Base-by-base conservation (phyloP, 805 yeast species). In the Candida parachauliodes region DNA sequence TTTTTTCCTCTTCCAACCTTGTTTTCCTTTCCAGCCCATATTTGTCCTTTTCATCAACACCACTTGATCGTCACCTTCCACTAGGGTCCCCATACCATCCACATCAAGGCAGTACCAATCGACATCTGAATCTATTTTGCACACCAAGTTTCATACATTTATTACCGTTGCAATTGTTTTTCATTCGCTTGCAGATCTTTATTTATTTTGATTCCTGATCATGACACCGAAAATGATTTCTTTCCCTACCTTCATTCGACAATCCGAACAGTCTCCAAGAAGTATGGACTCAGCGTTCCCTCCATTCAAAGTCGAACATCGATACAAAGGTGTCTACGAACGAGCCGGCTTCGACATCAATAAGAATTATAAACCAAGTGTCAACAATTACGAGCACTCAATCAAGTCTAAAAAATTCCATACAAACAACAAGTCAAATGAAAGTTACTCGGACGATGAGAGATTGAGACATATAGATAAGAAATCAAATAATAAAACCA, bases 341-440 rank as follows among this genome's bases (percentile, higher is more conserved):
- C 62, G 93, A 47, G 93, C 93, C 0, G 95, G 95, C 0, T 85
- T 85, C 50, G 93, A 84, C 28, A 65, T 68, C 21, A 51, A 52
- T 34, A 44, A 39, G 27, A 21, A 36, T 24, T 9, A 12, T 12
- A 24, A 19, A 26, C 18, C 32, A 12, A 14, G 15, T 19, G 18
- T 17, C 4, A 9, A 18, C n/a, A 19, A 19, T n/a, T 11, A 29
- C 21, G 32, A 29, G n/a, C 18, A 8, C 12, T 10, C 14, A n/a
- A 9, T 14, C 5, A 17, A 27, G 4, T 12, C 17, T 8, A 27
- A 27, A 10, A 15, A 11, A 14, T 27, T 15, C 19, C 30, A n/a
- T 7, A 27, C 10, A 10, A 14, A 12, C 5, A 27, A 27, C 10
- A 12, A 16, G 5, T 27, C 30, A 5, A 12, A 27, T 8, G 9